A percentile compares a stretch with the other conserved stretches of the same genome.
Evolutionary conservation across 257 asterid genomes (phyloP).

Genomic region (Nyctanthes arbortristis): DNA sequence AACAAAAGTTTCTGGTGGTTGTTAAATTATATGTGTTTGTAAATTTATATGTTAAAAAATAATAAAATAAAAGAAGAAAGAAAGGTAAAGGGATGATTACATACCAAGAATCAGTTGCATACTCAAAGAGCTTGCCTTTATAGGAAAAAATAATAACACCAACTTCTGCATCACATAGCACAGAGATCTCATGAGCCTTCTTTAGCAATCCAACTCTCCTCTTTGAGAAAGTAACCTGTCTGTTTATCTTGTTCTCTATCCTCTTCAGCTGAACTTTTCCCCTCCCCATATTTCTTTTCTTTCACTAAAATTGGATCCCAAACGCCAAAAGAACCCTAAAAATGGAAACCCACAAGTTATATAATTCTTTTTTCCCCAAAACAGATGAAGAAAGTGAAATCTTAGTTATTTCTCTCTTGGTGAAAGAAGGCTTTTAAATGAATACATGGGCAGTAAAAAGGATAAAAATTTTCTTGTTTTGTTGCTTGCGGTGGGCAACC

Average conservation of each 20-base stretch:
- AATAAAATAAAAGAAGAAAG: neutral
- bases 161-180: slow-evolving; percentile 80
- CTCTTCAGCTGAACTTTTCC: slow-evolving; percentile 76
- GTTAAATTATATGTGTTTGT: neutral
- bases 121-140: slow-evolving; percentile 83
- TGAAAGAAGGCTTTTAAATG: neutral
- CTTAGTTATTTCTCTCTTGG: slow-evolving; percentile 18
- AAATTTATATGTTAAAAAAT: neutral
- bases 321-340: slow-evolving; percentile 27
- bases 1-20: neutral
- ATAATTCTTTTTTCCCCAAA: neutral
- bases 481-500: slow-evolving; percentile 12
- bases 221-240: slow-evolving; percentile 86
- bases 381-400: slow-evolving; percentile 24
- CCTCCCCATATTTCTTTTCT: slow-evolving; percentile 60
- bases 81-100: neutral
- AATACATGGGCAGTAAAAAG: neutral
- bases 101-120: slow-evolving; percentile 68
- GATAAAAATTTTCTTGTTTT: neutral
- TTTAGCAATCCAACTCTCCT: slow-evolving; percentile 71
- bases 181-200: slow-evolving; percentile 88
- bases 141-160: slow-evolving; percentile 74
- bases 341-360: slow-evolving; percentile 40
- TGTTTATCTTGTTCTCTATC: slow-evolving; percentile 83
- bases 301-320: neutral